These are phyloP conservation scores for Jatropha curcas DNA, from an alignment of 345 rosid species.

Conservation along the genomic window DNA sequence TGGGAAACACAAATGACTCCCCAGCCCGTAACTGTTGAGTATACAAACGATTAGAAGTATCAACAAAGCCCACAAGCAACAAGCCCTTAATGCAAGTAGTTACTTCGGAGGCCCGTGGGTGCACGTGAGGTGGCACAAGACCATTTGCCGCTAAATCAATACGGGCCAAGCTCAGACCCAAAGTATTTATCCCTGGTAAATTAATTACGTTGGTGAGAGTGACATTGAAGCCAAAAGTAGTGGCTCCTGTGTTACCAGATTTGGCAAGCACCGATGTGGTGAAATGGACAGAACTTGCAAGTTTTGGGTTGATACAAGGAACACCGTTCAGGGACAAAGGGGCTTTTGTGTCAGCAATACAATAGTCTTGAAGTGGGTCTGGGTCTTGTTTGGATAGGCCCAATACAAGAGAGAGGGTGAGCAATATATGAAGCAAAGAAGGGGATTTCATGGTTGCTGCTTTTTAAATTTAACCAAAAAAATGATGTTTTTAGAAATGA, in stretches of 20 bases:
- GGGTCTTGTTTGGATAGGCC: slow-evolving; percentile 56
- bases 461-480: not conserved
- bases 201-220: slow-evolving; percentile 48
- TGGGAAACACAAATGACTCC: slow-evolving; percentile 72
- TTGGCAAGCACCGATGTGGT: slow-evolving; percentile 56
- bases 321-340: slow-evolving; percentile 47
- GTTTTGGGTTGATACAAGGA: slow-evolving; percentile 55
- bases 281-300: slow-evolving; percentile 43
- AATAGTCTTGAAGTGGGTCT: slow-evolving; percentile 72
- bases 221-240: slow-evolving; percentile 54
- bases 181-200: slow-evolving; percentile 71
- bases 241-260: slow-evolving; percentile 45
- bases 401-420: slow-evolving; percentile 33
- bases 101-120: slow-evolving; percentile 81
- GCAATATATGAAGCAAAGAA: slow-evolving; percentile 16
- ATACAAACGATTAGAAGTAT: slow-evolving; percentile 50
- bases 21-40: slow-evolving; percentile 55
- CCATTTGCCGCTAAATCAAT: slow-evolving; percentile 48
- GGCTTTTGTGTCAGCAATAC: slow-evolving; percentile 50
- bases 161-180: slow-evolving; percentile 71
- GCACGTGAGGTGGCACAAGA: slow-evolving; percentile 54
- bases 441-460: slow-evolving; percentile 20
- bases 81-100: slow-evolving; percentile 56
- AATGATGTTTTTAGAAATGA: not conserved
- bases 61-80: slow-evolving; percentile 62